Evolutionary conservation across 2,329 filamentous ascomycete species (phyloP), one percentile per base, ranked within the genome.

Genomic region (Diplodia intermedia): DNA sequence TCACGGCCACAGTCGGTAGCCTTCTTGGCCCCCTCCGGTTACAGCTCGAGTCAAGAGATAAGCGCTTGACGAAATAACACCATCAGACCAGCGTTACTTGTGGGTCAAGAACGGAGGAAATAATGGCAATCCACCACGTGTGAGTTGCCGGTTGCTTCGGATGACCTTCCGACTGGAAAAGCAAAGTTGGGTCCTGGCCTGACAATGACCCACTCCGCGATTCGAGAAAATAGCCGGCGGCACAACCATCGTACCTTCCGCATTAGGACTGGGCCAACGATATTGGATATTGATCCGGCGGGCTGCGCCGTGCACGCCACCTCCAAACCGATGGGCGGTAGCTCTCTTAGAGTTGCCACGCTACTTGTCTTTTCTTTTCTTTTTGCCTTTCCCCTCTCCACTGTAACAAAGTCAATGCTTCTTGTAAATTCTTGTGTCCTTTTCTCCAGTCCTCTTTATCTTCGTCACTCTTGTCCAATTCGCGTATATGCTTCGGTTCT

Each of bases 211-310:
- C 60, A 63, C 60, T 52, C 26, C 18, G 60, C 60, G 47, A 49
- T 8, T 47, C 14, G 31, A 52, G 23, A 36, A 11, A 38, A 52
- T 38, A 36, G 50, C 60, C 60, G 60, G 60, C 31, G 60, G 47
- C 47, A 49, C 43, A 52, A 52, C 11, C 43, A 52, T 52, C 60
- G 60, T 63, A 63, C 60, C 60, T 63, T 52, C 60, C 47, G 12
- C 8, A 63, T 63, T 52, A n/a, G 60, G 60, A 63, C 50, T 63
- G 60, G 60, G 47, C n/a, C 60, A 38, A 33, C 47, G 60, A 63
- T 52, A 52, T 31, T 63, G 60, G 60, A 63, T 63, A 63, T 63
- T 63, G 60, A 63, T 63, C 60, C 60, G 52, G 9, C 60, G 18
- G 23, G 50, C 60, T 63, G 47, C 43, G 47, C 60, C 60, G 47